Conservation (phyloP, 768 basidiomycete species). For the Pleurotus tuoliensis region DNA sequence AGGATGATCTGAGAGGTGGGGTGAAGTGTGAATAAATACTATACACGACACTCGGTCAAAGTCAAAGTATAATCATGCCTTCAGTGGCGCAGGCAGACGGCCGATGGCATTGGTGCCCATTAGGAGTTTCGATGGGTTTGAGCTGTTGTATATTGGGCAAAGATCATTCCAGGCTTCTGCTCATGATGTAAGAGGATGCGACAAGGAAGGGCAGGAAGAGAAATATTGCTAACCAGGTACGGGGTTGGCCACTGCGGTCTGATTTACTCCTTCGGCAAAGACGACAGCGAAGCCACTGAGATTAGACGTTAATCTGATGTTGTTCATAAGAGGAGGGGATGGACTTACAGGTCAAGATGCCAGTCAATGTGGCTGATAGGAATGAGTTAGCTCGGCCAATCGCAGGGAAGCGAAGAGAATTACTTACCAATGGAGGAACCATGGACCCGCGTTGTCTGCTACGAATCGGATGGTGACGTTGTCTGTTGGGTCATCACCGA, state of each 20-base stretch:
- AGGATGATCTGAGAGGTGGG: no score
- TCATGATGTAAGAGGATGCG: not conserved
- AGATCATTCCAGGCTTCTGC: conserved; percentile 3
- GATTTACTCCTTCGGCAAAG: conserved; percentile 26
- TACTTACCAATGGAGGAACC: conserved; percentile 44
- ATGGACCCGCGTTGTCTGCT: conserved; percentile 67
- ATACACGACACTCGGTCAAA: no score
- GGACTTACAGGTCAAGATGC: conserved; percentile 33
- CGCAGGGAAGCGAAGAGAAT: not conserved
- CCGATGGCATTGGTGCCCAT: not conserved
- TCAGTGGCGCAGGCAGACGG: not conserved
- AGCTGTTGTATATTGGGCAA: conserved; percentile 6
- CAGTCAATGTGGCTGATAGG: conserved; percentile 36
- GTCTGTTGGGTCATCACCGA: conserved; percentile 20
- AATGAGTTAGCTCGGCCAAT: not conserved
- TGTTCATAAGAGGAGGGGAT: not conserved
- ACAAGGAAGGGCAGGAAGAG: no score
- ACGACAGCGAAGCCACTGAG: conserved; percentile 30
- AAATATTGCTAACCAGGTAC: not conserved
- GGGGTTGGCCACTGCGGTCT: conserved; percentile 6
- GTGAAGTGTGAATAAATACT: no score
- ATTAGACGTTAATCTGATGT: not conserved
- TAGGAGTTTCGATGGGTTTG: not conserved
- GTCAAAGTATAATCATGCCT: no score
- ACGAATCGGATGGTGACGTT: conserved; percentile 56